Percentiles rank a stretch among this genome's conserved stretches.
Conservation (phyloP, 2,329 filamentous ascomycete genomes). For the Chalaropsis ovoidea region DNA sequence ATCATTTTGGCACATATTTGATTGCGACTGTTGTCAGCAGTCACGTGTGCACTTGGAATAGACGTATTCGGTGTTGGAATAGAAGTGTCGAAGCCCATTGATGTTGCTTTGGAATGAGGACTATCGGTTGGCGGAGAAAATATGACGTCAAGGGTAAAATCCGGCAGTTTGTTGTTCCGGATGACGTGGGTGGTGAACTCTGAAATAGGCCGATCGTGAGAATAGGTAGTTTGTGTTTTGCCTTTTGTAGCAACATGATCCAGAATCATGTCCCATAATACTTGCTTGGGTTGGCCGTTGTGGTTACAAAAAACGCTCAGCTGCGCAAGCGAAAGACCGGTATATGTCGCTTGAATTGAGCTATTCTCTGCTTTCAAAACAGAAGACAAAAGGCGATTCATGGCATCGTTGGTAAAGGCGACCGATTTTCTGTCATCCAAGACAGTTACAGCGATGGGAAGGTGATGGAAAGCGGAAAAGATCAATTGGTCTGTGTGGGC, state of each 20-base stretch:
- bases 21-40: conserved; percentile 27
- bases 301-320: conserved; percentile 65
- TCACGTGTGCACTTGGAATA: not conserved
- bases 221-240: not conserved
- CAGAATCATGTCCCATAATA: conserved; percentile 50
- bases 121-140: conserved; percentile 12
- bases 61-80: conserved; percentile 19
- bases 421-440: conserved; percentile 59
- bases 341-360: not conserved
- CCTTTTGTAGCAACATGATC: conserved; percentile 39
- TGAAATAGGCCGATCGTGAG: not conserved
- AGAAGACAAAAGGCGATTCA: conserved; percentile 50
- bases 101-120: not conserved
- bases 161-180: conserved; percentile 18
- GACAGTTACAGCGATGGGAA: conserved; percentile 62
- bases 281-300: conserved; percentile 51
- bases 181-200: conserved; percentile 13
- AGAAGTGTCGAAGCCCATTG: conserved; percentile 27
- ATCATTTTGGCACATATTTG: conserved; percentile 61
- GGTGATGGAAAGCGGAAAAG: conserved; percentile 60
- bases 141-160: conserved; percentile 22
- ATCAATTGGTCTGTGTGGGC: conserved; percentile 47
- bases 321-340: conserved; percentile 45
- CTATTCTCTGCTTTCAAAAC: not conserved
- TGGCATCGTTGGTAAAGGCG: conserved; percentile 63